Conservation (phyloP, 352 stramenopile genomes). For the Phytophthora melonis region DNA sequence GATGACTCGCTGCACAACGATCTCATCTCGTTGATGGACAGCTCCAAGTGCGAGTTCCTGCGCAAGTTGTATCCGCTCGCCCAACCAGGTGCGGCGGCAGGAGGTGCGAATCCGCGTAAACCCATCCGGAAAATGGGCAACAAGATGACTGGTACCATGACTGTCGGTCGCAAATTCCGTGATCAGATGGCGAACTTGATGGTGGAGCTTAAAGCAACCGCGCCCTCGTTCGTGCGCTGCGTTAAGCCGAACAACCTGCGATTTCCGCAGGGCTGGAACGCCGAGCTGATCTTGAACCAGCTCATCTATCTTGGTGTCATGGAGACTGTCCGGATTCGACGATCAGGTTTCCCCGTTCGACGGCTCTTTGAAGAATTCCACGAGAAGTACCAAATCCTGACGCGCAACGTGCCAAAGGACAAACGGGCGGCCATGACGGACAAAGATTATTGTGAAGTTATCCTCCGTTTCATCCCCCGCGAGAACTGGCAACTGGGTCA, state of each 20-base stretch:
- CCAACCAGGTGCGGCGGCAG: slow-evolving; percentile 40
- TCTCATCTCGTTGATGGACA: slow-evolving; percentile 89
- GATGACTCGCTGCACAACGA: slow-evolving; percentile 96
- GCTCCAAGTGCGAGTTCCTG: slow-evolving; percentile 82
- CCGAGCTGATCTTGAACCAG: slow-evolving; percentile 88
- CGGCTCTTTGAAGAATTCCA: slow-evolving; percentile 89
- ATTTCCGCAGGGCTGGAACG: slow-evolving; percentile 89
- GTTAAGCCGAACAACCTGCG: slow-evolving; percentile 94
- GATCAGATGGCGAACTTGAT: slow-evolving; percentile 91
- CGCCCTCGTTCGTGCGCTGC: slow-evolving; percentile 92
- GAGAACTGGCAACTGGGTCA: slow-evolving; percentile 91
- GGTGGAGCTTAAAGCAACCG: slow-evolving; percentile 82
- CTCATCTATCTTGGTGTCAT: slow-evolving; percentile 92
- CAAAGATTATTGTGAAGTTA: slow-evolving; percentile 87
- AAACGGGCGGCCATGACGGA: slow-evolving; percentile 66
- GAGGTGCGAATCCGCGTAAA: slow-evolving; percentile 60
- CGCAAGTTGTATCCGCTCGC: slow-evolving; percentile 79
- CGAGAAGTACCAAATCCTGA: slow-evolving; percentile 90
- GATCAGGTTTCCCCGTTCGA: slow-evolving; percentile 88
- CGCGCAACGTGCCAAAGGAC: slow-evolving; percentile 67
- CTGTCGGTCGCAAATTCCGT: slow-evolving; percentile 91
- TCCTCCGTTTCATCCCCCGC: slow-evolving; percentile 78
- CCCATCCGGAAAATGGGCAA: slow-evolving; percentile 81
- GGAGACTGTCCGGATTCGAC: slow-evolving; percentile 91
- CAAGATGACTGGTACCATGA: slow-evolving; percentile 93